Percentiles rank a stretch among this genome's conserved stretches.
Evolutionary conservation across 163 green algal species (phyloP).

Genomic region (Chlamydomonas reinhardtii): DNA sequence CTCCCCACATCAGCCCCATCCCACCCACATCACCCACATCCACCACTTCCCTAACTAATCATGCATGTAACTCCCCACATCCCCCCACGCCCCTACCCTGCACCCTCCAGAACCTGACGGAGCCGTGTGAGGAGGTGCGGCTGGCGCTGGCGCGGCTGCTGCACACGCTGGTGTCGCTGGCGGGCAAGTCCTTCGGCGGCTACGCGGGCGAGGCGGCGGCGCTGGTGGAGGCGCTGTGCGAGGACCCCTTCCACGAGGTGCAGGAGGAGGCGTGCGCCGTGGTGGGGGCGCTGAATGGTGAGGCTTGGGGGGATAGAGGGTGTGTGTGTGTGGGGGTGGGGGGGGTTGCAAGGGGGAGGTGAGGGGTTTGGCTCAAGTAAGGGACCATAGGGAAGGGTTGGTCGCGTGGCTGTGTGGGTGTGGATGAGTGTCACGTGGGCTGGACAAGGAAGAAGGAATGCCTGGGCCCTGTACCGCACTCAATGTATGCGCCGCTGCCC

Average conservation of each 20-base stretch:
- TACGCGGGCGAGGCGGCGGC: conserved; percentile 68
- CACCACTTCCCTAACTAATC: too few relatives aligned
- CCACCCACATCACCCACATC: too few relatives aligned
- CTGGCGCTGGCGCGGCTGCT: conserved; percentile 62
- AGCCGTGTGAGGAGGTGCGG: conserved; percentile 71
- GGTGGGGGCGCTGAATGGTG: conserved; percentile 65
- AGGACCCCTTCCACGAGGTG: conserved; percentile 71
- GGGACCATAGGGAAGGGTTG: too few relatives aligned
- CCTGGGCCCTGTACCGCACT: too few relatives aligned
- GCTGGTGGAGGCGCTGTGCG: conserved; percentile 53
- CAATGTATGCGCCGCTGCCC: too few relatives aligned
- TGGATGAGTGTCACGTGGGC: too few relatives aligned
- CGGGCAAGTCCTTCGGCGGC: conserved; percentile 54
- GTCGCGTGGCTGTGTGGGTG: too few relatives aligned
- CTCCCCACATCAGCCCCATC: too few relatives aligned
- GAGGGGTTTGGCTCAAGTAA: too few relatives aligned
- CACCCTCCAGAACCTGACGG: conserved; percentile 33
- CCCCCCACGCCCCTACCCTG: too few relatives aligned
- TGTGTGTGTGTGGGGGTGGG: not conserved
- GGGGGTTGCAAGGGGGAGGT: not conserved
- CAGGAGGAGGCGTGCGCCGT: conserved; percentile 59
- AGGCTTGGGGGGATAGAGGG: not conserved
- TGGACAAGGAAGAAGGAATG: too few relatives aligned
- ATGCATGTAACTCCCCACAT: too few relatives aligned
- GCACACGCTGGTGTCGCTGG: conserved; percentile 34